Percentiles rank a stretch among this genome's conserved stretches.
These are phyloP conservation scores for Stemphylium vesicarium DNA, from an alignment of 2,329 filamentous ascomycete genomes.

Conservation along the genomic window DNA sequence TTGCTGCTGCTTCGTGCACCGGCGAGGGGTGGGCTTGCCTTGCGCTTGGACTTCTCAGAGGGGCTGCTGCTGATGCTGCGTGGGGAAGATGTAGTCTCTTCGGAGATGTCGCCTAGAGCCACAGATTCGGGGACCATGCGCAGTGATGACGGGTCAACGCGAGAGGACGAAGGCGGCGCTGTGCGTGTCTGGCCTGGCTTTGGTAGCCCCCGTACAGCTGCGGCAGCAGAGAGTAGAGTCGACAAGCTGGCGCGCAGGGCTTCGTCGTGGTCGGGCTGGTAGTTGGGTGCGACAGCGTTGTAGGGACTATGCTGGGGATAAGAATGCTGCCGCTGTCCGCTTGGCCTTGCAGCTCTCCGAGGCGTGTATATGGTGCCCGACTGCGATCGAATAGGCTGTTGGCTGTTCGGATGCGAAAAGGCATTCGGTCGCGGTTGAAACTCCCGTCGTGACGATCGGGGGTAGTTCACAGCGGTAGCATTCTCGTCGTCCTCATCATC, in stretches of 20 bases:
- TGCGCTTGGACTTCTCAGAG: constrained; percentile 54
- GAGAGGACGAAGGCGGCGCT: constrained; percentile 44
- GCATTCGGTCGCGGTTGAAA: constrained; percentile 92
- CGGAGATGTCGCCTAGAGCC: constrained; percentile 55
- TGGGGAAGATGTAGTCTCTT: constrained; percentile 36
- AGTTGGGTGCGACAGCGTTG: constrained; percentile 74
- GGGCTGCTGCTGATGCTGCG: constrained; percentile 36
- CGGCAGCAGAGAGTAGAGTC: constrained; percentile 91
- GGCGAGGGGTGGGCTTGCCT: constrained; percentile 44
- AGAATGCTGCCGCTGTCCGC: constrained; percentile 49
- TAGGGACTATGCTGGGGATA: constrained; percentile 62
- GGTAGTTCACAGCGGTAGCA: constrained; percentile 77
- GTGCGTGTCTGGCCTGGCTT: constrained; percentile 59
- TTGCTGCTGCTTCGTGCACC: constrained; percentile 51
- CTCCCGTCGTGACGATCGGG: constrained; percentile 56
- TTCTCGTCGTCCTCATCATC: constrained; percentile 68
- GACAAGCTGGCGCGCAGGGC: constrained; percentile 92
- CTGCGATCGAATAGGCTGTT: constrained; percentile 45
- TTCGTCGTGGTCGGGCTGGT: constrained; percentile 89
- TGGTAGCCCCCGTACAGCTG: constrained; percentile 81
- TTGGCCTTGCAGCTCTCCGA: constrained; percentile 40
- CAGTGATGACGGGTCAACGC: constrained; percentile 60
- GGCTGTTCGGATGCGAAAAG: constrained; percentile 79
- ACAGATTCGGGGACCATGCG: constrained; percentile 67
- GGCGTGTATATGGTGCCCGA: constrained; percentile 58